phyloP scores from a whole-genome alignment of 371 early-diverging fungal genomes.

The Mortierella sp. region DNA sequence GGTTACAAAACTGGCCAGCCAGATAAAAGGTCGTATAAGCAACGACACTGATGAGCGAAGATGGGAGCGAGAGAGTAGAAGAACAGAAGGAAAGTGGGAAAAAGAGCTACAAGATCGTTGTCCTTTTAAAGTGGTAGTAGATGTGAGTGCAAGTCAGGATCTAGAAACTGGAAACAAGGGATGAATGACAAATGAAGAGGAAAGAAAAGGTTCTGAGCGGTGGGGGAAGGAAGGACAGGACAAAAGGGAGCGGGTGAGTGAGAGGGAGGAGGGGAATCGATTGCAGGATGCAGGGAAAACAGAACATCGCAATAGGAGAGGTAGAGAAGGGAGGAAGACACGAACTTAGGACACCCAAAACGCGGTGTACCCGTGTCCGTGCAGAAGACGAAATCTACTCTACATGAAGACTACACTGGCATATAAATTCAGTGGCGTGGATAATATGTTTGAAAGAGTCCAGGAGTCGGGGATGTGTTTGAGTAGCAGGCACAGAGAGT shows the following conservation, averaged over 20 bases:
- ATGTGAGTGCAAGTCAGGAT: background rate
- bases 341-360: constrained; percentile 2
- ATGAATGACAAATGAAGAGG: background rate
- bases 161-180: constrained; percentile 4
- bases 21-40: background rate
- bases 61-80: background rate
- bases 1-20: too few relatives aligned
- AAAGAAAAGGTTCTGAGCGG: background rate
- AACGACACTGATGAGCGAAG: background rate
- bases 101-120: too few relatives aligned
- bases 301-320: constrained; percentile 9
- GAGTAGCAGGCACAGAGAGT: background rate
- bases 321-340: background rate
- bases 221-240: constrained; percentile 2
- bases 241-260: constrained; percentile 1
- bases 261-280: constrained; percentile 9
- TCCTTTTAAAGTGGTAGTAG: background rate
- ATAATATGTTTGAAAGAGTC: background rate
- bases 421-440: constrained; percentile 1
- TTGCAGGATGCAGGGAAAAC: constrained; percentile 1
- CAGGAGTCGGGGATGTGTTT: background rate
- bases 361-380: background rate
- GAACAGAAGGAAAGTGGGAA: background rate
- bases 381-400: too few relatives aligned
- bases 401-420: constrained; percentile 1